A percentile compares a stretch with the other conserved stretches of the same genome.
Evolutionary conservation across 257 asterid species (phyloP).

Genomic region (Schizonepeta tenuifolia): DNA sequence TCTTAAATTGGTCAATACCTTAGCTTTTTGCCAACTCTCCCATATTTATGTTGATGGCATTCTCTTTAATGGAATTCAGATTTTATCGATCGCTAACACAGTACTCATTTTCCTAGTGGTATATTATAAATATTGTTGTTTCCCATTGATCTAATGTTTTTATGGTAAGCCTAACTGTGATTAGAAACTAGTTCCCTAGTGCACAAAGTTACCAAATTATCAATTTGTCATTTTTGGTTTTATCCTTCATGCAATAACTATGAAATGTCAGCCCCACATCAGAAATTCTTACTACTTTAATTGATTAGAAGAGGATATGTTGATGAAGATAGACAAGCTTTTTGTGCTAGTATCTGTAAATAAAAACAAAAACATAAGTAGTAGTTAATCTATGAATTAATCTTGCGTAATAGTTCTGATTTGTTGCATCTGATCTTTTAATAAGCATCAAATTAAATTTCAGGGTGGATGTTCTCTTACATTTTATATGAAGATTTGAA

Average conservation of each 20-base stretch:
- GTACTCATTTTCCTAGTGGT: slow-evolving; percentile 13
- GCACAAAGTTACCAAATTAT: background rate
- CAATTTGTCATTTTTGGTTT: slow-evolving; percentile 1
- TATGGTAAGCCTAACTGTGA: slow-evolving; percentile 4
- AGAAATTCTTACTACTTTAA: background rate
- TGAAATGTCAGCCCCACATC: background rate
- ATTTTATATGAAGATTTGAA: too few relatives aligned
- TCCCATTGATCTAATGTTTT: slow-evolving; percentile 23
- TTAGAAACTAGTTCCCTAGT: background rate
- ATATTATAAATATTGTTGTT: slow-evolving; percentile 9
- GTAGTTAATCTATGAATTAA: background rate
- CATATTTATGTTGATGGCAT: slow-evolving; percentile 8
- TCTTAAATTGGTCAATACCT: slow-evolving; percentile 77
- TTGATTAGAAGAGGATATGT: slow-evolving; percentile 9
- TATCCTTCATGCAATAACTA: slow-evolving; percentile 2
- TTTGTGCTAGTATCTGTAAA: background rate
- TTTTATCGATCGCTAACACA: background rate
- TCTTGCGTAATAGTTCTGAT: background rate
- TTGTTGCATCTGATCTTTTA: background rate
- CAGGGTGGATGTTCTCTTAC: too few relatives aligned
- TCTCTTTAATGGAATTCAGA: slow-evolving; percentile 8
- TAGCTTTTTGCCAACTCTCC: slow-evolving; percentile 18
- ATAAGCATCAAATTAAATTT: too few relatives aligned
- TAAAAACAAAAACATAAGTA: background rate
- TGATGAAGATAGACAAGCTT: background rate